Base-by-base conservation (phyloP, 1,284 basidiomycete genomes). In the Ustilago cynodontis region DNA sequence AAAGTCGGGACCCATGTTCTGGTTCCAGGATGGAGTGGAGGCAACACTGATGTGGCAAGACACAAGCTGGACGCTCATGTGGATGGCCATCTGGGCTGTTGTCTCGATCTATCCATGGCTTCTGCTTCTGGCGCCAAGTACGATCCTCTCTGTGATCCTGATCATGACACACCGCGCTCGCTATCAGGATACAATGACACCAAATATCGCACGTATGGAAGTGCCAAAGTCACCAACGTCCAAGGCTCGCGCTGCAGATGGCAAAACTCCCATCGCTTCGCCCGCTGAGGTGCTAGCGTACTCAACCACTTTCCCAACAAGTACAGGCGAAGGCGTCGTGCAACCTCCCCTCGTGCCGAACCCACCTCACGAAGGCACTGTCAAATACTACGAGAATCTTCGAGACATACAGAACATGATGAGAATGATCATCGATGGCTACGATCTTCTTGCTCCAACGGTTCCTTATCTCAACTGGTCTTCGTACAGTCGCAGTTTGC, bases 351-450 rank as follows among this genome's bases (percentile, higher is more conserved):
- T 85, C 29, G 59, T 78, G n/a, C 79, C 84, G 16, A 79, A 81
- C 14, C 83, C 82, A 6, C 82, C 84, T 11, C 70, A 79, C 51
- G 84, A 86, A 54, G 82, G 82, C 11, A 82, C 80, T 16, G 66
- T 84, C 57, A 74, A 81, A 29, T 86, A 83, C 67, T 83, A 80
- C 57, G 73, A 84, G 49, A 84, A 86, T 35, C 69, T 86, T 62
- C 69, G 84, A n/a, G 83, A 86, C 68, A 85, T 86, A 22, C 84
- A 86, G 62, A 86, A 86, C 72, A 85, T 85, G 84, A 86, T 86
- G 84, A 68, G 74, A 16, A 78, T 85, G 68, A 74, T 86, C 45
- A 83, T 84, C 37, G 82, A 84, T 41, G 82, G 74, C 49, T 86
- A 86, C 62, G 82, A 84, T 51, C 62, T 78, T 35, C 74, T 83